Conservation (phyloP, 805 yeast genomes). For the Cyberlindnera xishuangbannaensis region DNA sequence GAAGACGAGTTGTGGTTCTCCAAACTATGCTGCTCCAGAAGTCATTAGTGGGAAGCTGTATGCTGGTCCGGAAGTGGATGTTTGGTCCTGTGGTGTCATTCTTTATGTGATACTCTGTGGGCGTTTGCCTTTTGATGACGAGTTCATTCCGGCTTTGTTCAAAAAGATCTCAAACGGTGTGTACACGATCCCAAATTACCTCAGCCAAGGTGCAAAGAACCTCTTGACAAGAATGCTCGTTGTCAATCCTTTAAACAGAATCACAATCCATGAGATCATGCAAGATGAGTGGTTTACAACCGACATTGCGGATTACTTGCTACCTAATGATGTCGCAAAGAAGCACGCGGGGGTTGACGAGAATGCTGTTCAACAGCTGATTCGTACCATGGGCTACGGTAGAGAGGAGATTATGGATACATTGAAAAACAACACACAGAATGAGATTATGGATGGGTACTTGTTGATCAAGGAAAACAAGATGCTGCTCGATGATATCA, state of each 20-base stretch:
- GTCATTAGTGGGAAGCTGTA: constrained; percentile 90
- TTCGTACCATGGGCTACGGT: constrained; percentile 85
- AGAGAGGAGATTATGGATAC: constrained; percentile 77
- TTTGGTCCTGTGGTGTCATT: constrained; percentile 96
- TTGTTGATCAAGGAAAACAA: constrained; percentile 76
- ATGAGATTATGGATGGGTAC: constrained; percentile 84
- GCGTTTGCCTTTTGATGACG: constrained; percentile 93
- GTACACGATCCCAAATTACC: constrained; percentile 80
- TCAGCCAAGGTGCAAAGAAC: constrained; percentile 80
- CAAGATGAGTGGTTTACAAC: constrained; percentile 91
- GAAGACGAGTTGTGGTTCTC: constrained; percentile 94
- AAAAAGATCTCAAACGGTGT: constrained; percentile 91
- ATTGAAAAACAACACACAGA: constrained; percentile 48
- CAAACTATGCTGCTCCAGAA: constrained; percentile 97
- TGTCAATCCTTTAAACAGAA: constrained; percentile 90
- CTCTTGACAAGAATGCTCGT: constrained; percentile 85
- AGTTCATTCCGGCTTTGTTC: constrained; percentile 88
- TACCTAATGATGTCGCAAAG: constrained; percentile 42
- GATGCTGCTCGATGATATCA: constrained; percentile 53
- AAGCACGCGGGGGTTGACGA: constrained; percentile 47
- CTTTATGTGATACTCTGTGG: constrained; percentile 95
- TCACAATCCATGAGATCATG: constrained; percentile 87
- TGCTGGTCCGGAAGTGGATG: constrained; percentile 98
- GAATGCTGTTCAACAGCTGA: constrained; percentile 66
- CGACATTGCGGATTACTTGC: constrained; percentile 72